Conservation (phyloP, 345 rosid genomes). For the Geranium brycei region DNA sequence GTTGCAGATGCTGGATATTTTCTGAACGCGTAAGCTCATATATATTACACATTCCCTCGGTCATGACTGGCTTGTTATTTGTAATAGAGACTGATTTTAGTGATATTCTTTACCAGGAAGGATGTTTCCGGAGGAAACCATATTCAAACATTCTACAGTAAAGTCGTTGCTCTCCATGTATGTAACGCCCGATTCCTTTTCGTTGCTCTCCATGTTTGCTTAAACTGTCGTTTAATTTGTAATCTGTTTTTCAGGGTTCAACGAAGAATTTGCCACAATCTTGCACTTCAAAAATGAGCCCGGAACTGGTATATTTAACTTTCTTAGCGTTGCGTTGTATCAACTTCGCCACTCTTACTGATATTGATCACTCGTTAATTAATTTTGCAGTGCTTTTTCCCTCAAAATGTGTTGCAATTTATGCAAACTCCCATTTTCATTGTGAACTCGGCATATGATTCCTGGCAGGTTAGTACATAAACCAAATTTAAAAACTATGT, state of each 20-base stretch:
- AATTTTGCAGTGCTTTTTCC: no score
- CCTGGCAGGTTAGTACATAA: no score
- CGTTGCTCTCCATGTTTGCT: no score
- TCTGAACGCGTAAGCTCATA: slow-evolving; percentile 62
- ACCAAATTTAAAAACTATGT: no score
- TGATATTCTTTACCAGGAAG: slow-evolving; percentile 35
- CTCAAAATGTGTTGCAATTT: no score
- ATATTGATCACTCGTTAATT: no score
- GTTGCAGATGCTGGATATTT: slow-evolving; percentile 95
- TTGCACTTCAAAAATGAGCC: slow-evolving; percentile 55
- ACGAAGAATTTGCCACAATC: slow-evolving; percentile 57
- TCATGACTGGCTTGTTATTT: no score
- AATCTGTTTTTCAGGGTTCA: slow-evolving; percentile 39
- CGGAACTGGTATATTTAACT: slow-evolving; percentile 33
- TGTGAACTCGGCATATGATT: no score
- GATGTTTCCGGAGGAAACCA: slow-evolving; percentile 70
- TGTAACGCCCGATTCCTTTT: slow-evolving; percentile 1
- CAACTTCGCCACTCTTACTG: no score
- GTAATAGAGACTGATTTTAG: no score
- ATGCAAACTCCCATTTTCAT: no score
- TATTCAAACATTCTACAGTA: slow-evolving; percentile 39
- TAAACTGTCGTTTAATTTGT: background rate
- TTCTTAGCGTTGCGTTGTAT: background rate
- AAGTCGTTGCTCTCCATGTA: slow-evolving; percentile 78
- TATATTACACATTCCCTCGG: background rate